phyloP scores from a whole-genome alignment of 257 asterid species.

The Solanum chiquidenum region DNA sequence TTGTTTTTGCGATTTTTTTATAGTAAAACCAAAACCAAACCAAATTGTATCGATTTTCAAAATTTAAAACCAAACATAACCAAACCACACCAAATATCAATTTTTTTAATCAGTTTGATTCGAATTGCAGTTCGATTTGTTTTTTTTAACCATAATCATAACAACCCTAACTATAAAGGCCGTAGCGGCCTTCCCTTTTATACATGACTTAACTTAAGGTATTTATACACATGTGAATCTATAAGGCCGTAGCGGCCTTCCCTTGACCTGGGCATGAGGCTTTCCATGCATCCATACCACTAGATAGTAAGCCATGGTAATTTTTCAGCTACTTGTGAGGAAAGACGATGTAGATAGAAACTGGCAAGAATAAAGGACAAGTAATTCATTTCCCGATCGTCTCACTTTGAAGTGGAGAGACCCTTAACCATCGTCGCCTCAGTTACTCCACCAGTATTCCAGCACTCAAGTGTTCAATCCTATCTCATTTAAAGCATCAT shows the following conservation, averaged over 20 bases:
- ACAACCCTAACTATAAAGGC: no score
- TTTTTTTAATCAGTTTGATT: no score
- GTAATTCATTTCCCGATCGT: neutral
- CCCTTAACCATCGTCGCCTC: neutral
- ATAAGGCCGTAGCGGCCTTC: neutral
- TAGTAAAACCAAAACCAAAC: no score
- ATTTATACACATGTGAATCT: no score
- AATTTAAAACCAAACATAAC: no score
- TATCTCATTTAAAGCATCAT: neutral
- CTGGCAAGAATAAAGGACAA: neutral
- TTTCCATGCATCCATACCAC: neutral
- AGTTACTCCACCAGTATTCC: neutral
- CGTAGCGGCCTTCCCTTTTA: no score
- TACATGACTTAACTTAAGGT: no score
- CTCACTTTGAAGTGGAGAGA: neutral
- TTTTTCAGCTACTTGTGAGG: neutral
- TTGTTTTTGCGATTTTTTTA: no score
- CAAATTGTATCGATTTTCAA: no score
- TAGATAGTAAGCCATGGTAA: neutral
- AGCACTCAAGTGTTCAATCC: neutral
- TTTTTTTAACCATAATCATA: no score
- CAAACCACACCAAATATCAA: no score
- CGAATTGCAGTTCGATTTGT: no score
- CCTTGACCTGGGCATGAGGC: neutral
- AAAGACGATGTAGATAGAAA: neutral